Conservation (phyloP, 2,329 filamentous ascomycete species). For the Beauveria medogensis region DNA sequence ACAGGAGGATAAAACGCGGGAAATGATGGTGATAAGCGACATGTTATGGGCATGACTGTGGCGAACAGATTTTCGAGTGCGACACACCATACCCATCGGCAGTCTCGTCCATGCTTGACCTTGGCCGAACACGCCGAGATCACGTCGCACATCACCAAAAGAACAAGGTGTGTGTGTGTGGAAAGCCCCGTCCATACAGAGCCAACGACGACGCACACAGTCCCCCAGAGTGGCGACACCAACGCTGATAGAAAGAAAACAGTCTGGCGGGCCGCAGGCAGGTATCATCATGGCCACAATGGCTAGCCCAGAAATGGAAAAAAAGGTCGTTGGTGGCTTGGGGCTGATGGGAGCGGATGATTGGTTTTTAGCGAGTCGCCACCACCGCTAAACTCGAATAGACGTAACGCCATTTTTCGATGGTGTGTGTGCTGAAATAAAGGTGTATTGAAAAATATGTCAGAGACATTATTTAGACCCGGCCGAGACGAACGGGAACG, state of each 20-base stretch:
- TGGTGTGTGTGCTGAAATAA: background rate
- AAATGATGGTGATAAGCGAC: too few relatives aligned
- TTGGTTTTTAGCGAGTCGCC: background rate
- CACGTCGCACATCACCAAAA: background rate
- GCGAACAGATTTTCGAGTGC: background rate
- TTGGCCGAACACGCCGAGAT: background rate
- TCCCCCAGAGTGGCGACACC: too few relatives aligned
- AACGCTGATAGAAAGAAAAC: background rate
- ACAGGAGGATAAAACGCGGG: too few relatives aligned
- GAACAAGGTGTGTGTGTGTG: background rate
- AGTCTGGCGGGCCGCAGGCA: background rate
- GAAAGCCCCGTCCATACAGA: too few relatives aligned
- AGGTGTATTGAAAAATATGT: background rate
- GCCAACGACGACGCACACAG: too few relatives aligned
- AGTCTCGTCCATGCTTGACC: background rate
- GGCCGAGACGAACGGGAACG: too few relatives aligned
- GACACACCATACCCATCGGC: background rate
- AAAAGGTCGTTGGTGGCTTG: slow-evolving; percentile 2
- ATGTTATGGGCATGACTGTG: too few relatives aligned
- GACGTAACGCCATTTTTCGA: too few relatives aligned
- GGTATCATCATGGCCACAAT: background rate
- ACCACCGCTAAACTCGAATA: too few relatives aligned
- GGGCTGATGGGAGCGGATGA: background rate
- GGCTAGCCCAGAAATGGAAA: background rate
- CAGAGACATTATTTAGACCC: too few relatives aligned